These are phyloP conservation scores for Fistulifera solaris DNA, from an alignment of 108 stramenopile genomes.

Conservation along the genomic window DNA sequence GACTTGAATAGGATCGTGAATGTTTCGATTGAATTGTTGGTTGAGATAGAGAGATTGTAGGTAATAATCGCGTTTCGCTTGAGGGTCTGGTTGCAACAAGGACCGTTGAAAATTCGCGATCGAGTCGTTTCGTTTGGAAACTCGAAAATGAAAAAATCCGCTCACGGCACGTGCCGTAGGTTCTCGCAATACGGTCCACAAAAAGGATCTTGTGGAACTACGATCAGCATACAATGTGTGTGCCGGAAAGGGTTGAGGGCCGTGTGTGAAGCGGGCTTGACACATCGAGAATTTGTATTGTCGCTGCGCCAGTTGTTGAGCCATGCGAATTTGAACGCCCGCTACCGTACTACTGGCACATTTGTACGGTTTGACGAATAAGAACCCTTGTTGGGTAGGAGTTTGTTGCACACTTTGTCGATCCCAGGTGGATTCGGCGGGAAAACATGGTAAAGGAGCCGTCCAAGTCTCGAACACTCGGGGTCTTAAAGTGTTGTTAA, in stretches of 20 bases:
- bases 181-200: slow-evolving; percentile 37
- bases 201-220: neutral
- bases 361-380: slow-evolving; percentile 26
- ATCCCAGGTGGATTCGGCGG: neutral
- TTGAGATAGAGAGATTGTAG: neutral
- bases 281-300: neutral
- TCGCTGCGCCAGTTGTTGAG: slow-evolving; percentile 17
- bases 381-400: slow-evolving; percentile 9
- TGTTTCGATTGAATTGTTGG: neutral
- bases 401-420: neutral
- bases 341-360: slow-evolving; percentile 18
- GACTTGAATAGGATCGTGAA: neutral
- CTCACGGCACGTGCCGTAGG: slow-evolving; percentile 28
- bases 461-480: neutral
- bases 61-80: neutral
- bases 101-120: slow-evolving; percentile 14
- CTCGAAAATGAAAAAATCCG: slow-evolving; percentile 36
- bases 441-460: neutral
- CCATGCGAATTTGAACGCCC: slow-evolving; percentile 28
- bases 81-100: neutral
- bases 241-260: neutral
- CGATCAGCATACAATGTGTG: slow-evolving; percentile 1
- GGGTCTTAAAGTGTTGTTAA: too few relatives aligned
- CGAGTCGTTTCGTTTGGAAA: slow-evolving; percentile 21
- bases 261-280: neutral